Base-by-base conservation (phyloP, 2,329 filamentous ascomycete genomes). In the Fusarium sambucinum region DNA sequence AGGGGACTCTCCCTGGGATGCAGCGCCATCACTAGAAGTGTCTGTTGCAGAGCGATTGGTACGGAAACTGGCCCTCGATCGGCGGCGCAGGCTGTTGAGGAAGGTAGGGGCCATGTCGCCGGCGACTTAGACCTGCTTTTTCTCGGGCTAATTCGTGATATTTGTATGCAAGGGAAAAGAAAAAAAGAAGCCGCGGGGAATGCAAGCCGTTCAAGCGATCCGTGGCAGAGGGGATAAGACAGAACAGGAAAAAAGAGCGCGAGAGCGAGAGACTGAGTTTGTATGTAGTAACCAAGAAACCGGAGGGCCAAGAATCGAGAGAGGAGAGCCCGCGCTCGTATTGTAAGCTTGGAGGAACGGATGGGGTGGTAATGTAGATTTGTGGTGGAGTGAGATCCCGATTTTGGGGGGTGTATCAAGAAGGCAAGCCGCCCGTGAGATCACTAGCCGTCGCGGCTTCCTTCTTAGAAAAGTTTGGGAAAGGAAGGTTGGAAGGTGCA, bases 31-130 rank as follows among this genome's bases (percentile, higher is more conserved):
- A 77, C 87, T 89, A 46, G 86, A 87, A 11, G 85, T 85, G 72
- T 90, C 87, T 47, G 85, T 87, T 40, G 47, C 27, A 51, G 88
- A 88, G 64, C 83, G 85, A 40, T 87, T 86, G 47, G 88, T 89
- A 61, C 86, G 88, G 80, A 94, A 90, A 82, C 89, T 94, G 63
- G 89, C 87, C 78, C 85, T 90, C 58, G 92, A 96, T 73, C 90
- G 90, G 72, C 92, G 88, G 73, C 92, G 91, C 58, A 97, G 81
- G 75, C 91, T 89, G 70, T 79, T 86, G 65, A 96, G 85, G 76
- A 96, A 92, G 42, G 90, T 81, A 33, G 87, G 85, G 57, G 86
- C 82, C 87, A 89, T 69, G 68, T 66, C 70, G 69, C 62, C 67
- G 52, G 62, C 70, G 55, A 72, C 55, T 68, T 52, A 57, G 56